phyloP scores from a whole-genome alignment of 2,329 filamentous ascomycete species.

The Fusarium setosum region DNA sequence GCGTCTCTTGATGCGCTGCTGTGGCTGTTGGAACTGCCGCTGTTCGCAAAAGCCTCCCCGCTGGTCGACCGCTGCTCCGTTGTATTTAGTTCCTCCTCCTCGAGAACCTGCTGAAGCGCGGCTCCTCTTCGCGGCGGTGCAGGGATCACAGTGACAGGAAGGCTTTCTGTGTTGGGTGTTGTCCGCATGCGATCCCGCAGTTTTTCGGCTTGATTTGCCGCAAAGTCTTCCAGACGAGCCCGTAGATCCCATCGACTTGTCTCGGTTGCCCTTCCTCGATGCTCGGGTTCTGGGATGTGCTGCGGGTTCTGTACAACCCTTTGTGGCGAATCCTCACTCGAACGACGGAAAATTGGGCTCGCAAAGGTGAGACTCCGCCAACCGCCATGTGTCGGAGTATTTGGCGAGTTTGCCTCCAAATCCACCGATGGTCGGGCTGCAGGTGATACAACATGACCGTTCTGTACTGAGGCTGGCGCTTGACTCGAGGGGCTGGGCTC shows the following conservation, averaged over 20 bases:
- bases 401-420: constrained; percentile 42
- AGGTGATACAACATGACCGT: constrained; percentile 33
- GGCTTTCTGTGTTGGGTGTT: constrained; percentile 63
- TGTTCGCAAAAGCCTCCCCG: constrained; percentile 24
- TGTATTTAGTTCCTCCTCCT: constrained; percentile 59
- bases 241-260: constrained; percentile 65
- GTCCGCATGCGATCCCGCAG: constrained; percentile 67
- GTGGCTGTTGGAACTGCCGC: constrained; percentile 31
- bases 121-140: constrained; percentile 69
- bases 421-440: constrained; percentile 35
- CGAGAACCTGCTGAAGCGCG: constrained; percentile 65
- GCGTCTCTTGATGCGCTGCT: constrained; percentile 40
- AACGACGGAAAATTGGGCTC: constrained; percentile 21
- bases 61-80: constrained; percentile 22
- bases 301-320: constrained; percentile 14
- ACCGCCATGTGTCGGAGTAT: constrained; percentile 36
- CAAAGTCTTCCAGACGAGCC: constrained; percentile 69
- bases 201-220: constrained; percentile 69
- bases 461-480: constrained; percentile 32
- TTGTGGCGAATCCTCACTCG: constrained; percentile 20
- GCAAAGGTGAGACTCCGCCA: constrained; percentile 43
- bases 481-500: constrained; percentile 40
- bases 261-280: constrained; percentile 24
- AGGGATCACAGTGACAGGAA: constrained; percentile 71
- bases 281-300: constrained; percentile 7